Percentiles rank a stretch among this genome's conserved stretches.
Conservation (phyloP, 2,329 filamentous ascomycete genomes). For the Alternaria burnsii region DNA sequence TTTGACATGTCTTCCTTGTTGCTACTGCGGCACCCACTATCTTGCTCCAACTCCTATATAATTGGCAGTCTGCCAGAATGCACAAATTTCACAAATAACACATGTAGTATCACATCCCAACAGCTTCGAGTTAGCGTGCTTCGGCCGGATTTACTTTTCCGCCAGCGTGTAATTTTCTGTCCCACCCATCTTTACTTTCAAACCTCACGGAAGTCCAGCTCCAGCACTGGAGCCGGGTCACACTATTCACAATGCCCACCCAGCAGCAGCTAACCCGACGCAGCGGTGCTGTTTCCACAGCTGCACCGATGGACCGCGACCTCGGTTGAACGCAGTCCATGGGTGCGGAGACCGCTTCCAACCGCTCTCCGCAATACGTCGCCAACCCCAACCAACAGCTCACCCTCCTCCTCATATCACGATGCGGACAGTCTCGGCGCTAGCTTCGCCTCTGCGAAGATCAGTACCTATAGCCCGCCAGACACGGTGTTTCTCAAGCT, state of each 20-base stretch:
- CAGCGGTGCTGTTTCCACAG: constrained; percentile 8
- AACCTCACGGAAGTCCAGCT: constrained; percentile 13
- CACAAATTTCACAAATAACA: too few relatives aligned
- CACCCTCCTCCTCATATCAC: constrained; percentile 21
- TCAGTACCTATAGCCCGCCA: constrained; percentile 26
- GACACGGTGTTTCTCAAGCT: constrained; percentile 55
- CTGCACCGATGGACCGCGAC: constrained; percentile 32
- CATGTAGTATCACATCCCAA: too few relatives aligned
- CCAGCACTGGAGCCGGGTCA: constrained; percentile 4
- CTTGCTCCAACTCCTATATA: too few relatives aligned
- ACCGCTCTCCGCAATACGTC: constrained; percentile 34
- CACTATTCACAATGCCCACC: constrained; percentile 12
- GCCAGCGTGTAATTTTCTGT: constrained; percentile 17
- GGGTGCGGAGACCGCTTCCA: constrained; percentile 45
- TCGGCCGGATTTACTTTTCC: constrained; percentile 30
- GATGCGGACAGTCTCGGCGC: constrained; percentile 42
- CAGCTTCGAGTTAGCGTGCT: constrained; percentile 3
- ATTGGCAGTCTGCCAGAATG: too few relatives aligned
- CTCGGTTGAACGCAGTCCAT: constrained; percentile 44
- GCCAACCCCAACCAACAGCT: constrained; percentile 27
- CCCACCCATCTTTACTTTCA: constrained; percentile 15
- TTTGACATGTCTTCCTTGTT: too few relatives aligned
- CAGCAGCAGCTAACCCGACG: constrained; percentile 5
- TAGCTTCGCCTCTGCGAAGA: constrained; percentile 41
- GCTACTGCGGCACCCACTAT: too few relatives aligned